phyloP scores from a whole-genome alignment of 2,329 filamentous ascomycete species.

The Lachnellula suecica region DNA sequence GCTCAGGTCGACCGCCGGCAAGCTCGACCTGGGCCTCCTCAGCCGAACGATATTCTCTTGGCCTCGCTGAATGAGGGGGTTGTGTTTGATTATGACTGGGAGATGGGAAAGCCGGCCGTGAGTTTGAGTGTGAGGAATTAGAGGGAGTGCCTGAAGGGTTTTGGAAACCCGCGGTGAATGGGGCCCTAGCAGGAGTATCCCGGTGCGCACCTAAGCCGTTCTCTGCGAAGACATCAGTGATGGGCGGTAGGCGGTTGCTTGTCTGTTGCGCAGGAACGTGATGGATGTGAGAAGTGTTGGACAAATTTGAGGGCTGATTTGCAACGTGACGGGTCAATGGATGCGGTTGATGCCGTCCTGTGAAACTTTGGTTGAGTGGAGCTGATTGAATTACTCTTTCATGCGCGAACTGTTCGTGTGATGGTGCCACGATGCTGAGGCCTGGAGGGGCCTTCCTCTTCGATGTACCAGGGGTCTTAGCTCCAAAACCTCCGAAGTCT shows the following conservation, averaged over 20 bases:
- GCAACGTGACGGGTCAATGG: slow-evolving; percentile 74
- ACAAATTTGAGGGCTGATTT: slow-evolving; percentile 80
- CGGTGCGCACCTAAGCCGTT: slow-evolving; percentile 68
- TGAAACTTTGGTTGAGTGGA: slow-evolving; percentile 92
- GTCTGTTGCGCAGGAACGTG: slow-evolving; percentile 87
- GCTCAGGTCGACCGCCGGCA: slow-evolving; percentile 86
- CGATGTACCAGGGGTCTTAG: slow-evolving; percentile 72
- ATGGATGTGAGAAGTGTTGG: slow-evolving; percentile 85
- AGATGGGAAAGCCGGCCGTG: slow-evolving; percentile 70
- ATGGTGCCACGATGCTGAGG: slow-evolving; percentile 91
- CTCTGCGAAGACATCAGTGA: slow-evolving; percentile 86
- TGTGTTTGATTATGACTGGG: slow-evolving; percentile 67
- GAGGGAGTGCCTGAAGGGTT: slow-evolving; percentile 36
- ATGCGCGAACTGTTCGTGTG: slow-evolving; percentile 86
- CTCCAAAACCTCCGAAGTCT: slow-evolving; percentile 40
- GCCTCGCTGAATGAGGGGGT: slow-evolving; percentile 56
- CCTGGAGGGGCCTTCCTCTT: slow-evolving; percentile 83
- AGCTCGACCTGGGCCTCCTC: slow-evolving; percentile 93
- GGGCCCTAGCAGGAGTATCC: slow-evolving; percentile 36
- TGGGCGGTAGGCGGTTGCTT: slow-evolving; percentile 86
- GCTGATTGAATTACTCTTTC: slow-evolving; percentile 97
- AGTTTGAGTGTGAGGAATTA: slow-evolving; percentile 62
- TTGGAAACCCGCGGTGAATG: slow-evolving; percentile 19
- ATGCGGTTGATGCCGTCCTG: slow-evolving; percentile 78
- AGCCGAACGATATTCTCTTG: slow-evolving; percentile 89